Evolutionary conservation across 805 yeast genomes (phyloP), one percentile per base, ranked within the genome.

Genomic region (Saccharomycopsis oosterbeekiorum): DNA sequence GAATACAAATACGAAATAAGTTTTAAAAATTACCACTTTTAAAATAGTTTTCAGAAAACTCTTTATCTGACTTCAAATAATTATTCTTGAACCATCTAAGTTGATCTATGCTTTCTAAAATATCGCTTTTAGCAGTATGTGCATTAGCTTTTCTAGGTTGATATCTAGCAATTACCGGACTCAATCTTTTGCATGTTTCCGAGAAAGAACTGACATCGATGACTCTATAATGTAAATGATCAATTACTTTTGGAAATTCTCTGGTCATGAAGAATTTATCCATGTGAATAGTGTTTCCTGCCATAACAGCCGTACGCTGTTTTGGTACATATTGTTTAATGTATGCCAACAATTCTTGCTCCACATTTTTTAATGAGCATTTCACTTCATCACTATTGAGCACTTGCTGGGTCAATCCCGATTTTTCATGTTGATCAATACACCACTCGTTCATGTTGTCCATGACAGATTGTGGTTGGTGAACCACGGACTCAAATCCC

Each of bases 211-310:
- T 85, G 15, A 94, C 99, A 69, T 94, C 99, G 50, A 94, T 81
- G 47, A 92, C 78, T 60, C 99, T 80, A 70, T 94, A 94, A 70
- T 81, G 84, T 54, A 84, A 68, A 17, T 77, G 78, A 50, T 81
- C 81, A n/a, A 81, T 71, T 8, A 89, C 85, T 56, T 78, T 72
- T 0, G 98, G 98, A 75, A 94, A 84, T 68, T 93, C 97, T 59
- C 82, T 78, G 70, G 83, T 75, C 86, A 94, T 80, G 73, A 93
- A 94, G 58, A 87, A 78, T 62, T 90, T 81, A 71, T 94, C 99
- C 85, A 89, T 85, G 71, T 94, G 97, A 19, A 94, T 85, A 0
- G 96, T 81, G 67, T 93, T 94, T 1, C 99, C 99, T 0, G 96
- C 96, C 60, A 94, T 73, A 0, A 94, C 74, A 1, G 91, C 97